phyloP scores from a whole-genome alignment of 257 asterid genomes.

The Solanum clarkiae region DNA sequence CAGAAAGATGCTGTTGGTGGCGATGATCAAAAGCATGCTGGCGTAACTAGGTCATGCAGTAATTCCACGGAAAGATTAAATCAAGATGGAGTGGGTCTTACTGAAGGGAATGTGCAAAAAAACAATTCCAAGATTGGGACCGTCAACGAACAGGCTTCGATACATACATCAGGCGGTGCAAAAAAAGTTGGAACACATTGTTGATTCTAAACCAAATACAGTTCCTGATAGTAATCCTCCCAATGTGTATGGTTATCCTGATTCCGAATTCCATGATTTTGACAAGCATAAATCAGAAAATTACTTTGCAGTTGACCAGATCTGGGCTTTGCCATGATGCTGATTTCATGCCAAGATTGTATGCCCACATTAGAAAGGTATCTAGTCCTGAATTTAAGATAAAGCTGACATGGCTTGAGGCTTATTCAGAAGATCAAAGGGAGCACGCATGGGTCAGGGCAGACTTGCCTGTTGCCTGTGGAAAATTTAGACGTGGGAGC shows the following conservation, averaged over 20 bases:
- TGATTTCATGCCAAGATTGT: slow-evolving; percentile 65
- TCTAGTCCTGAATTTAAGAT: slow-evolving; percentile 27
- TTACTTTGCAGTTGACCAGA: slow-evolving; percentile 36
- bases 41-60: slow-evolving; percentile 3
- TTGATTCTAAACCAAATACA: slow-evolving; percentile 23
- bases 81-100: slow-evolving; percentile 8
- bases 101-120: slow-evolving; percentile 8
- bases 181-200: slow-evolving; percentile 14
- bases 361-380: slow-evolving; percentile 42
- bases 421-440: slow-evolving; percentile 26
- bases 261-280: slow-evolving; percentile 58
- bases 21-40: slow-evolving; percentile 3
- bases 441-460: slow-evolving; percentile 16
- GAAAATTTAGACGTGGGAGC: slow-evolving; percentile 30
- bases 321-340: slow-evolving; percentile 66
- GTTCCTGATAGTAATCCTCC: neutral
- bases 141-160: neutral
- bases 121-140: neutral
- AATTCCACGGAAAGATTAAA: neutral
- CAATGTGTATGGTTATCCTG: slow-evolving; percentile 12
- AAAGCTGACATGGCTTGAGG: slow-evolving; percentile 50
- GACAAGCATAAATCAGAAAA: slow-evolving; percentile 28
- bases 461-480: slow-evolving; percentile 54
- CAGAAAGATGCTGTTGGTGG: slow-evolving; percentile 4
- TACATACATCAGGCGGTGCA: slow-evolving; percentile 1